Conservation (phyloP, 148 eudicot genomes). For the Suaeda aralocaspica region DNA sequence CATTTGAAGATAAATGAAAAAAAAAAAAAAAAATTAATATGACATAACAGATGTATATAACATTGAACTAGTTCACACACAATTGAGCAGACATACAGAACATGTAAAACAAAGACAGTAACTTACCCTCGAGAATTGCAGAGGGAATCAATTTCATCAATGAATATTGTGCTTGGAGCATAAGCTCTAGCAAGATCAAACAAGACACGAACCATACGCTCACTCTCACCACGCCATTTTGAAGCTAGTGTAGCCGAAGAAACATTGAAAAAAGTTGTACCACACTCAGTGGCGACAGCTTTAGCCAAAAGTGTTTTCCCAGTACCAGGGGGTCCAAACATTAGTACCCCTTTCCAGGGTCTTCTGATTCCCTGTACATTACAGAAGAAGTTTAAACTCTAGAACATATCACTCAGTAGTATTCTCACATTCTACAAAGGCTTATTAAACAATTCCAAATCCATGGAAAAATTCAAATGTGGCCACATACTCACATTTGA, state of each 20-base stretch:
- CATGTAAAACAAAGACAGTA: background rate
- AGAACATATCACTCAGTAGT: slow-evolving; percentile 8
- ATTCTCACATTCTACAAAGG: background rate
- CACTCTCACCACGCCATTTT: slow-evolving; percentile 99
- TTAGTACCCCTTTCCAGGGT: slow-evolving; percentile 98
- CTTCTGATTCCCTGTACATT: slow-evolving; percentile 82
- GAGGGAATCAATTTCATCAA: slow-evolving; percentile 98
- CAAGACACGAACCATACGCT: slow-evolving; percentile 90
- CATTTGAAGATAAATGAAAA: background rate
- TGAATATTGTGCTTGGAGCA: slow-evolving; percentile 97
- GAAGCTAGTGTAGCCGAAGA: slow-evolving; percentile 98
- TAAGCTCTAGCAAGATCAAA: slow-evolving; percentile 98
- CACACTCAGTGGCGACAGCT: slow-evolving; percentile 99
- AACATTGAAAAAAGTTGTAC: slow-evolving; percentile 95
- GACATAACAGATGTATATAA: background rate
- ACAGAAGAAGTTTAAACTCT: slow-evolving; percentile 3
- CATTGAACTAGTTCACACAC: background rate
- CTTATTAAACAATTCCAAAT: background rate
- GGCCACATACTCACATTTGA: too few relatives aligned
- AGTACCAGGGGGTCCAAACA: slow-evolving; percentile 99
- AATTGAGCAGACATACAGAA: slow-evolving; percentile 6
- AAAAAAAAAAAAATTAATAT: background rate
- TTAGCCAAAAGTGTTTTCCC: slow-evolving; percentile 98
- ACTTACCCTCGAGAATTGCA: slow-evolving; percentile 95
- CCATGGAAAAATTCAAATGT: background rate